Base-by-base conservation (phyloP, 2,329 filamentous ascomycete species). In the Pleoardoris graminearum region DNA sequence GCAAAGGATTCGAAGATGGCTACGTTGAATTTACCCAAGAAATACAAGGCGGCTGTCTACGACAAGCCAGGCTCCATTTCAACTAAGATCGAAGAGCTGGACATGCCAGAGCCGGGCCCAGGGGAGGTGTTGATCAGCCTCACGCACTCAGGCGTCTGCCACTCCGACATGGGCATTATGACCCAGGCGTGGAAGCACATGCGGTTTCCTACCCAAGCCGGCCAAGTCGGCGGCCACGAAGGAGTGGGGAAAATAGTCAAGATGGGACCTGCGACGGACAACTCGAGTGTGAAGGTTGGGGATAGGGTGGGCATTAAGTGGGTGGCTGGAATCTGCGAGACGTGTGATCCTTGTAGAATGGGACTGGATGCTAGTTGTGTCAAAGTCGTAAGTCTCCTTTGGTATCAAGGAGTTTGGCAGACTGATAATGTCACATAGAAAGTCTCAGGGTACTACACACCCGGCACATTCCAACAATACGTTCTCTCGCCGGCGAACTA, bases 401-500 rank as follows among this genome's bases (percentile, higher is more conserved):
- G 38, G 7, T 21, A 35, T 4, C 29, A 30, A 17, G 19, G 17
- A 29, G 37, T 12, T 4, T 12, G n/a, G 19, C 25, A 14, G 16
- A 36, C 33, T 45, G 37, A 51, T 29, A 16, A 30, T 22, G 8
- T 27, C 3, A 12, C 14, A n/a, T 46, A 74, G 68, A 74, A 75
- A 72, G 62, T 89, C 43, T 85, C 81, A 0, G 86, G 86, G 4
- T 89, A 88, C 73, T 87, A 84, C 67, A 84, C 81, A 0, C 86
- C 86, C 0, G 86, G 86, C 32, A 89, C 86, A n/a, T 89, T 89
- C 67, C 86, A 89, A 67, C 85, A 88, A 72, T 89, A 88, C 63
- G 81, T 81, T 16, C 66, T 87, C 14, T 81, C 80, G 0, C 83
- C 84, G 8, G 85, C 85, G 3, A 80, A 82, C 71, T 89, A 89